Evolutionary conservation across 1,284 basidiomycete genomes (phyloP), one percentile per base, ranked within the genome.

Genomic region (Cutaneotrichosporon cutaneum): DNA sequence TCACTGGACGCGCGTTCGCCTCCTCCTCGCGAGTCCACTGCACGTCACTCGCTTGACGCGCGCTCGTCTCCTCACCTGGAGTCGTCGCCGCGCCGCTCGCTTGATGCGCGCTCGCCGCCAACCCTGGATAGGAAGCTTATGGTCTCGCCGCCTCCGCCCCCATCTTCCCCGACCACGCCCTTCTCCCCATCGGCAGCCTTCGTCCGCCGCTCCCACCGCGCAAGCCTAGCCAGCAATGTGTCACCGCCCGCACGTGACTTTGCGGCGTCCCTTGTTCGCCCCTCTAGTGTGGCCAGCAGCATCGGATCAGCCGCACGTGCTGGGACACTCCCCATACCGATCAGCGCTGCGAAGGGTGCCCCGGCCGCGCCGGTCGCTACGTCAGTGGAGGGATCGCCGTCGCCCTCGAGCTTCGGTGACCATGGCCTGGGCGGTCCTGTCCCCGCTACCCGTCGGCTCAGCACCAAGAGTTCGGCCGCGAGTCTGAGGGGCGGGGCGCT

Each of bases 351-450:
- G 2, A 70, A 69, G 45, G 65, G 65, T 0, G 69, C 70, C 0
- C 73, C 74, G 1, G 72, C 74, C 1, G 72, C 72, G 54, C 70
- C 75, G 2, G 65, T 73, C 22, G 72, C 71, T 5, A 68, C 69
- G 21, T 35, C 30, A 1, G 53, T 54, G 8, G 68, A 66, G 16
- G 56, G 56, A 6, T 54, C 54, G 18, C 39, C 58, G 14, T 39
- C 45, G 10, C 60, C 60, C 1, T 56, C 57, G 18, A 60, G 57
- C 24, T 61, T 58, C 42, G 63, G 58, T 13, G 24, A 18, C 33
- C 39, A 42, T n/a, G 39, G 39, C 9, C 18, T 42, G 39, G 39
- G 39, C 7, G 39, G 39, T 42, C 54, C 36, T 14, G 27, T 32
- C 9, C n/a, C 45, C 22, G 42, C 53, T 35, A 21, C 11, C 47